Evolutionary conservation across 257 asterid species (phyloP), one percentile per base, ranked within the genome.

Genomic region (Salvia splendens): DNA sequence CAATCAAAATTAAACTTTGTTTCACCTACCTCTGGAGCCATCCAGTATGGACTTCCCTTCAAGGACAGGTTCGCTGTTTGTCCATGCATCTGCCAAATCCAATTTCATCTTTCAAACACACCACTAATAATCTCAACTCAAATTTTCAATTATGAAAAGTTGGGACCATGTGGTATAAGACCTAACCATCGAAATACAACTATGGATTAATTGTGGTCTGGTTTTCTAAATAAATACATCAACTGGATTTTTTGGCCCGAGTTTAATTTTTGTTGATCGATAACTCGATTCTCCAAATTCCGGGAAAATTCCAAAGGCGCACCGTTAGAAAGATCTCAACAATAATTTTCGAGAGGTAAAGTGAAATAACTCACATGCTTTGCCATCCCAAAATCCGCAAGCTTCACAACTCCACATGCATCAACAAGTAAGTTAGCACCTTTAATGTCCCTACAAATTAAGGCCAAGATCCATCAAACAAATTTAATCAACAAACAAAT

Each of bases 311-410:
- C 30, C 30, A 24, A 24, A 1, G 30, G 30, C 30, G 30, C 30
- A 24, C 2, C 30, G 30, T 24, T 24, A 24, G 30, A 24, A 24
- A 24, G 30, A 24, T 24, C 30, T 24, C 30, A 24, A 24, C 30
- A 24, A 24, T 24, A 24, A 24, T 2, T 24, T 24, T 24, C 30
- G 2, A 24, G 30, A 24, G 30, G 30, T 24, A 24, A 24, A 1
- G 30, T 35, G 38, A 15, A 45, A 33, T 65, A 73, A 78, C 96
- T 82, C 65, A 91, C 98, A 69, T 89, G 96, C 66, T 91, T 91
- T 64, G 98, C 95, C 98, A 87, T 91, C 79, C 98, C 98, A 75
- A 91, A 91, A 76, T 91, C 98, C 6, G 96, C 98, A 73, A 91
- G 98, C 87, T 91, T 91, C 47, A 91, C 95, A 33, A 91, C 98